Conservation (phyloP, 202 grass and related monocot species). For the Cymbopogon flexuosus region DNA sequence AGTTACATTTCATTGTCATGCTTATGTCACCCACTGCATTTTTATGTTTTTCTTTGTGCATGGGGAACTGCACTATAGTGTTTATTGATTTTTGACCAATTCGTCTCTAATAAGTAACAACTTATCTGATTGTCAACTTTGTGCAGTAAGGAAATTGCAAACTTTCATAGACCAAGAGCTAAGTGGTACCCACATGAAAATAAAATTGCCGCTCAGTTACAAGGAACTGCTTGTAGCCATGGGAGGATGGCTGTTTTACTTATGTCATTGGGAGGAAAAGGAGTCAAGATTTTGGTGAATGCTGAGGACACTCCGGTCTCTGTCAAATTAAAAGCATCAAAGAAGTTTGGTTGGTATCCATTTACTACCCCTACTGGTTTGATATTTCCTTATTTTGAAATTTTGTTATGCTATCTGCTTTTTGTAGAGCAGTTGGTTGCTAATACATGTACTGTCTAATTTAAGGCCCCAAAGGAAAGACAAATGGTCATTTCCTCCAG, state of each 20-base stretch:
- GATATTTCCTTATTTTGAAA: conserved; percentile 8
- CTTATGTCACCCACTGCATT: not conserved
- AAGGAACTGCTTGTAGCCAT: conserved; percentile 52
- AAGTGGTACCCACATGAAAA: conserved; percentile 93
- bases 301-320: conserved; percentile 71
- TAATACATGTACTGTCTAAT: not conserved
- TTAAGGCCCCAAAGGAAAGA: not conserved
- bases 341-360: conserved; percentile 71
- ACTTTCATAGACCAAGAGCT: conserved; percentile 91
- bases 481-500: not conserved
- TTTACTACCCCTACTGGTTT: conserved; percentile 20
- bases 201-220: conserved; percentile 59
- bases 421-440: conserved; percentile 4
- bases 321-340: conserved; percentile 84
- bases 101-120: not conserved
- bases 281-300: conserved; percentile 68
- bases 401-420: conserved; percentile 10
- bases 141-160: conserved; percentile 84
- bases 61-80: not conserved
- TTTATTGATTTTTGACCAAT: not conserved
- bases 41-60: not conserved
- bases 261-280: conserved; percentile 82
- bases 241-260: conserved; percentile 75
- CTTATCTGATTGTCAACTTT: conserved; percentile 8
- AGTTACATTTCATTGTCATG: not conserved